Percentiles rank a stretch among this genome's conserved stretches.
phyloP scores from a whole-genome alignment of 2,329 filamentous ascomycete species.

The Diplodia corticola region DNA sequence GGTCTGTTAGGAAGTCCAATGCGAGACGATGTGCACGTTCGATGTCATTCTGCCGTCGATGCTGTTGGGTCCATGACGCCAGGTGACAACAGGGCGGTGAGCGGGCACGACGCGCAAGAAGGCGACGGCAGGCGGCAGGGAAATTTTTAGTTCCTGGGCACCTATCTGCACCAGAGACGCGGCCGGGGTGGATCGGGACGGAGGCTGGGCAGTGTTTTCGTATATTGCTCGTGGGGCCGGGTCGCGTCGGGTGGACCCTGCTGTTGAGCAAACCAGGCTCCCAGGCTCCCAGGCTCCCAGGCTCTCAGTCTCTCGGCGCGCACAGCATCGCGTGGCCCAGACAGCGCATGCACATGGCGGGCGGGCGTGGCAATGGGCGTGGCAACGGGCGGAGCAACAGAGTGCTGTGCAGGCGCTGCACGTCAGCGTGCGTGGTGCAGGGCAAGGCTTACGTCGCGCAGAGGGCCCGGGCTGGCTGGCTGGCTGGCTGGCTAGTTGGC shows the following conservation, averaged over 20 bases:
- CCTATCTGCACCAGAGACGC: neutral
- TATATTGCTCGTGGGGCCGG: neutral
- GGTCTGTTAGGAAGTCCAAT: neutral
- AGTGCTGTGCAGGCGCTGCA: neutral
- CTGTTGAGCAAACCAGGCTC: neutral
- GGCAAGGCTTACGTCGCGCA: conserved; percentile 1
- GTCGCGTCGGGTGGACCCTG: neutral
- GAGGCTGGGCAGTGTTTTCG: neutral
- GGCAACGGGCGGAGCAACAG: neutral
- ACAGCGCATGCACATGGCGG: neutral
- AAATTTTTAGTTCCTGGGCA: neutral
- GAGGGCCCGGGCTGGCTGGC: neutral
- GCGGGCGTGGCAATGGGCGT: too few relatives aligned
- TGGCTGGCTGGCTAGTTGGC: too few relatives aligned
- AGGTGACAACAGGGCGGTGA: neutral
- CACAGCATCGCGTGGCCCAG: too few relatives aligned
- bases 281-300: too few relatives aligned
- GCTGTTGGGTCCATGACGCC: neutral
- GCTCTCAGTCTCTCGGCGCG: too few relatives aligned
- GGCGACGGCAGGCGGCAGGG: neutral
- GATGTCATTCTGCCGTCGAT: neutral
- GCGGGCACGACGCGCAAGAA: neutral
- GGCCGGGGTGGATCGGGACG: neutral
- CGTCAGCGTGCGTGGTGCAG: neutral
- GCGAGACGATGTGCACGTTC: neutral